Evolutionary conservation across 139 green algal genomes (phyloP), one percentile per base, ranked within the genome.

Genomic region (Asterochloris sp.): DNA sequence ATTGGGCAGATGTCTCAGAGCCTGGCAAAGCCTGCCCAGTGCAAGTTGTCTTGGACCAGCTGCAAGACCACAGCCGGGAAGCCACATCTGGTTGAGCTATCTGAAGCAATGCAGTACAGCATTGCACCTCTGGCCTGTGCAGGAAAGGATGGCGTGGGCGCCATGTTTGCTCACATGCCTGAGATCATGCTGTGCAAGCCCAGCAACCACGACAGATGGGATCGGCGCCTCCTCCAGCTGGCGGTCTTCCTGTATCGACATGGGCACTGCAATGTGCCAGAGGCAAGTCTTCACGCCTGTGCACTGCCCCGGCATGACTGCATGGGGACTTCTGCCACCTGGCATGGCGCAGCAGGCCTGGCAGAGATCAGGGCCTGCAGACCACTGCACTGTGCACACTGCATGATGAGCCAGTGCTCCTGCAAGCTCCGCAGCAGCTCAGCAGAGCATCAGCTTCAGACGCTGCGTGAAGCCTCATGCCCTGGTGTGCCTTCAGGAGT

Each of bases 161-260:
- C 83, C 60, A 80, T 92, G 24, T 85, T 92, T 60, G 28, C 78
- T 4, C 71, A 67, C 38, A 75, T 83, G 27, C 90, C 90, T 10
- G 62, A 88, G 69, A 80, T 94, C 64, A 88, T 94, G 87, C 88
- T 92, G 24, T 94, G 90, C 85, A 94, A 94, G 83, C 89, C 90
- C 26, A 88, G 77, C 26, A 81, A 66, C 54, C 86, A 89, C 64
- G 90, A 94, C 74, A 78, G 89, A 11, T 94, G 90, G 88, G 90
- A 94, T 78, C 80, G 89, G 16, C 79, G 90, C 0, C 83, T 85
- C 11, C 85, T 94, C 2, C 83, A 93, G 73, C 85, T 94, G 21
- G 83, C 85, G 2, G 90, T 88, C 0, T 91, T 85, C 76, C 67
- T 79, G 27, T 82, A 84, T 64, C 73, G 47, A 15, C 74, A 91